phyloP scores from a whole-genome alignment of 2,329 filamentous ascomycete species.

The Aureobasidium sp. region DNA sequence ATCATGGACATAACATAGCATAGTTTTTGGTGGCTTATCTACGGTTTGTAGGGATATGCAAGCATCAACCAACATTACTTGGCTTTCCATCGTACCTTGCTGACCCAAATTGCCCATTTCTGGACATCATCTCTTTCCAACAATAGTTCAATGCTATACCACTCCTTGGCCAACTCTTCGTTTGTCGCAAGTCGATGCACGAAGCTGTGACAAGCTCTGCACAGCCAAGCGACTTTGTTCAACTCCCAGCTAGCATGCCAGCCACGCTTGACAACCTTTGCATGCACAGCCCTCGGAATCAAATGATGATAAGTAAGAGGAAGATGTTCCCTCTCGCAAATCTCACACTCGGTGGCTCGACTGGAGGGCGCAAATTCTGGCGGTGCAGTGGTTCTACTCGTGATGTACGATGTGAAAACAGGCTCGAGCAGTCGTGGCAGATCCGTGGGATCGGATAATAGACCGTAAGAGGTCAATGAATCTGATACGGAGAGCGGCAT shows the following conservation, averaged over 20 bases:
- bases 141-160: slow-evolving; percentile 64
- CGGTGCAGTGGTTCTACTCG: slow-evolving; percentile 49
- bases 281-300: slow-evolving; percentile 68
- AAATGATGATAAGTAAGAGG: slow-evolving; percentile 76
- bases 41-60: neutral
- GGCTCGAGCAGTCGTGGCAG: slow-evolving; percentile 51
- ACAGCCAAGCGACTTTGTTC: slow-evolving; percentile 78
- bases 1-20: neutral
- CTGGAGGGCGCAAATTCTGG: slow-evolving; percentile 46
- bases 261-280: slow-evolving; percentile 63
- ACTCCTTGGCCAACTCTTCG: slow-evolving; percentile 66
- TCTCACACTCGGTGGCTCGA: slow-evolving; percentile 55
- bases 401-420: slow-evolving; percentile 55
- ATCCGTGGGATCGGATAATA: slow-evolving; percentile 43
- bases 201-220: slow-evolving; percentile 73
- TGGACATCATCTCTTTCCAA: slow-evolving; percentile 61
- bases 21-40: neutral
- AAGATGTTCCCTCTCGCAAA: slow-evolving; percentile 67
- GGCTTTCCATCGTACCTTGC: slow-evolving; percentile 62
- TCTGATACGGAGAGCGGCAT: slow-evolving; percentile 57
- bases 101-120: slow-evolving; percentile 65
- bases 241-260: slow-evolving; percentile 71
- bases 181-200: slow-evolving; percentile 68
- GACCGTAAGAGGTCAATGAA: slow-evolving; percentile 57
- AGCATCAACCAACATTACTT: neutral